A percentile compares a stretch with the other conserved stretches of the same genome.
Conservation (phyloP, 371 early-diverging fungal genomes). For the Apophysomyces sp. region DNA sequence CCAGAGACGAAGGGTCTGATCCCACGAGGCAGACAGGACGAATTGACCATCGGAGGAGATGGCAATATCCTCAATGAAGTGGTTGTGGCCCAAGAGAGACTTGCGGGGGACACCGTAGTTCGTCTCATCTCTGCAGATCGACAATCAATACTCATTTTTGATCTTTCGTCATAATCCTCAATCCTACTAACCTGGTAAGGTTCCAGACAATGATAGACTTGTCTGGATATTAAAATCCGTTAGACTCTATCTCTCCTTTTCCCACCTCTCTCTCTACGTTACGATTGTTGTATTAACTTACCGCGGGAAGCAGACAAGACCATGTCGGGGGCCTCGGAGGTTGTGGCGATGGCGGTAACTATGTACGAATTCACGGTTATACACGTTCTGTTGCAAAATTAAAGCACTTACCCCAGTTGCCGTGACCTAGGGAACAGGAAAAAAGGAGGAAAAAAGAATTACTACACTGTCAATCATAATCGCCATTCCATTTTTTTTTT, state of each 20-base stretch:
- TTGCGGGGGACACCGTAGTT: slow-evolving; percentile 92
- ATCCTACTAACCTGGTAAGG: slow-evolving; percentile 62
- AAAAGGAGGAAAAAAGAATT: not conserved
- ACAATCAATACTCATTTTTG: not conserved
- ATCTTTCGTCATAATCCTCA: not conserved
- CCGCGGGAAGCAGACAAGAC: slow-evolving; percentile 92
- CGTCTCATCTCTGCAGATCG: slow-evolving; percentile 68
- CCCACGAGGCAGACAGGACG: slow-evolving; percentile 97
- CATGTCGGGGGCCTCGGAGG: slow-evolving; percentile 89
- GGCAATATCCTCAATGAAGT: slow-evolving; percentile 96
- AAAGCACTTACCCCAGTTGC: slow-evolving; percentile 31
- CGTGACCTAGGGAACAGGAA: slow-evolving; percentile 21
- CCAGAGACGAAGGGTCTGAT: slow-evolving; percentile 98
- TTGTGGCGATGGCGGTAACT: slow-evolving; percentile 94
- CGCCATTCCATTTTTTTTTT: slow-evolving; percentile 1
- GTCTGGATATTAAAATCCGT: slow-evolving; percentile 59
- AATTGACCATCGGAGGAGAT: slow-evolving; percentile 98
- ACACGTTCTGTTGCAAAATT: not conserved
- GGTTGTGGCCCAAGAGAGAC: slow-evolving; percentile 95
- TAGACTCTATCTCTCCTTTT: too few species aligned
- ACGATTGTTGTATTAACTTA: slow-evolving; percentile 34
- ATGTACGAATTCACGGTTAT: not conserved
- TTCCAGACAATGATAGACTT: slow-evolving; percentile 97
- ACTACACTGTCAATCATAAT: not conserved
- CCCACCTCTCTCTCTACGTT: not conserved